Conservation (phyloP, 495 filamentous ascomycete species). For the Pyrenula massariospora region DNA sequence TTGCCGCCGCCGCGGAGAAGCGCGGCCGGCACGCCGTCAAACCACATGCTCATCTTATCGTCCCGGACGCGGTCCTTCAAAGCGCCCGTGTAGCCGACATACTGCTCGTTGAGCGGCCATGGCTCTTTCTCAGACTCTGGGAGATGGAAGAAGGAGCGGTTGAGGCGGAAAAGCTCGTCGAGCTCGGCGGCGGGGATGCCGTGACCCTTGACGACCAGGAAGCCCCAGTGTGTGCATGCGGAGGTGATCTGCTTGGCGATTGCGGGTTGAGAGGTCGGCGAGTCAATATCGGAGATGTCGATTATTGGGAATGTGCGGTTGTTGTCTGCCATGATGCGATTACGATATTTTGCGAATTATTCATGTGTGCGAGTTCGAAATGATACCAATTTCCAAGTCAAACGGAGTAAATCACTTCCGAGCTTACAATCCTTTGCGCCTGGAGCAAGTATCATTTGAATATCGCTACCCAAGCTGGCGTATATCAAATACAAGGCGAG, state of each 20-base stretch:
- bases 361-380: no score
- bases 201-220: neutral
- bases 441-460: no score
- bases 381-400: no score
- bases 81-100: neutral
- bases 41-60: neutral
- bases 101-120: neutral
- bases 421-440: no score
- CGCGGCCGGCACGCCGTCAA: neutral
- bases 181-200: neutral
- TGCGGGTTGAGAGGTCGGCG: neutral
- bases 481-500: no score
- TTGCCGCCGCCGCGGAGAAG: neutral
- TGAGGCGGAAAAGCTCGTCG: neutral
- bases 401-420: no score
- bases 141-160: neutral
- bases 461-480: no score
- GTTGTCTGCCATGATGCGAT: neutral
- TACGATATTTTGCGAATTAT: no score
- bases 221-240: neutral
- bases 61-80: neutral
- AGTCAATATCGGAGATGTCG: neutral
- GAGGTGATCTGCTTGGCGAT: neutral
- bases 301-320: neutral
- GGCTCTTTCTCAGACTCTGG: neutral